phyloP scores from a whole-genome alignment of 371 early-diverging fungal genomes.

The Mortierella sp. region DNA sequence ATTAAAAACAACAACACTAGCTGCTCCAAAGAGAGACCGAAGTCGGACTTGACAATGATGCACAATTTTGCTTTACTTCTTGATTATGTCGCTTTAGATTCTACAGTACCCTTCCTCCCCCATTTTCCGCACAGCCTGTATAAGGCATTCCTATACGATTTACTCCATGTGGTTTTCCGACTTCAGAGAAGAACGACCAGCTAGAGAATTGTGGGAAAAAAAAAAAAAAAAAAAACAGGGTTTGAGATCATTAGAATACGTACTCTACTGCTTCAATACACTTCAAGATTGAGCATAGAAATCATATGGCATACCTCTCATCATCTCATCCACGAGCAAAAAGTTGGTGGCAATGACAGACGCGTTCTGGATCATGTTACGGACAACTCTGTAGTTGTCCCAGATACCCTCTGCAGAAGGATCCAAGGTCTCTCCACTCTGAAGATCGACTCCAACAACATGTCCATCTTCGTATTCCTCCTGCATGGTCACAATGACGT shows the following conservation, averaged over 20 bases:
- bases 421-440: conserved; percentile 95
- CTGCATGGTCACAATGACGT: conserved; percentile 93
- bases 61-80: no score
- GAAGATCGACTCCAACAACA: conserved; percentile 93
- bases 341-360: conserved; percentile 98
- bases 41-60: no score
- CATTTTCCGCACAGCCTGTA: neutral
- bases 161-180: conserved; percentile 48
- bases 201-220: conserved; percentile 10
- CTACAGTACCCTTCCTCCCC: neutral
- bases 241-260: neutral
- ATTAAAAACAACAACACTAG: neutral
- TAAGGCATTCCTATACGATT: neutral
- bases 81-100: neutral
- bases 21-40: no score
- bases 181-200: conserved; percentile 51
- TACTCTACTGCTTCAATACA: neutral
- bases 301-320: conserved; percentile 75
- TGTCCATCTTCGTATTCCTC: conserved; percentile 94
- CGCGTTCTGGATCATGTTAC: conserved; percentile 90
- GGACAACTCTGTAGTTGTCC: conserved; percentile 98
- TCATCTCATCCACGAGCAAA: conserved; percentile 99
- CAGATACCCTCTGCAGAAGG: conserved; percentile 95
- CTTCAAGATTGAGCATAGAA: neutral
- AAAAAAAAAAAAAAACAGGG: neutral